These are phyloP conservation scores for Arxiozyma telluris DNA, from an alignment of 1,139 yeast species.

Conservation along the genomic window DNA sequence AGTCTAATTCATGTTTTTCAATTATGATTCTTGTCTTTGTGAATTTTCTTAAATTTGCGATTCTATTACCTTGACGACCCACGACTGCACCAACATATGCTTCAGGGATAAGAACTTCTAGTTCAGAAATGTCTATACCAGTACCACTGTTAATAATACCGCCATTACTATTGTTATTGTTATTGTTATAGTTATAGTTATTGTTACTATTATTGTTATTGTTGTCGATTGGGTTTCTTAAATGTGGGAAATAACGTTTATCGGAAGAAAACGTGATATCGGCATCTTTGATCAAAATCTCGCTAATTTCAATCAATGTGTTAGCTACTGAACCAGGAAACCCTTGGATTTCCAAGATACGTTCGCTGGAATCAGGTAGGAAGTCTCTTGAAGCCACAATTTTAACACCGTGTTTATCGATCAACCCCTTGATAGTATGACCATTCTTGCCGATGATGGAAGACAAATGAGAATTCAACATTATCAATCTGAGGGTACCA, in stretches of 20 bases:
- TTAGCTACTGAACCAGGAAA: constrained; percentile 59
- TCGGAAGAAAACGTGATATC: constrained; percentile 16
- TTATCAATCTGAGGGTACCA: constrained; percentile 49
- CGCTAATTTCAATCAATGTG: constrained; percentile 44
- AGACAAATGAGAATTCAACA: constrained; percentile 86
- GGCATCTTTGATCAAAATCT: constrained; percentile 20
- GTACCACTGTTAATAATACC: not conserved
- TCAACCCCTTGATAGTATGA: constrained; percentile 69
- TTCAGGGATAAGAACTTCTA: constrained; percentile 46
- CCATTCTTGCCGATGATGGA: constrained; percentile 86
- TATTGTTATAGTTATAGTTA: not conserved
- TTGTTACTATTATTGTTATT: too few species aligned
- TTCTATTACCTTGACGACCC: constrained; percentile 79
- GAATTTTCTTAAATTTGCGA: constrained; percentile 74
- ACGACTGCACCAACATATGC: constrained; percentile 86
- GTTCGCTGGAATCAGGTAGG: constrained; percentile 75
- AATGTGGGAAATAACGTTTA: constrained; percentile 12
- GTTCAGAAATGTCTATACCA: not conserved
- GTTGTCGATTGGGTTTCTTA: constrained; percentile 5
- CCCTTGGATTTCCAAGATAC: constrained; percentile 86
- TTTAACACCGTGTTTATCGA: constrained; percentile 58
- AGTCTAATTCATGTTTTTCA: constrained; percentile 58
- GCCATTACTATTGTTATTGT: not conserved
- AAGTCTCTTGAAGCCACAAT: constrained; percentile 86
- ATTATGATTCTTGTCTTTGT: constrained; percentile 78